Evolutionary conservation across 1,284 basidiomycete genomes (phyloP), one percentile per base, ranked within the genome.

Genomic region (Trichosporon asahii): DNA sequence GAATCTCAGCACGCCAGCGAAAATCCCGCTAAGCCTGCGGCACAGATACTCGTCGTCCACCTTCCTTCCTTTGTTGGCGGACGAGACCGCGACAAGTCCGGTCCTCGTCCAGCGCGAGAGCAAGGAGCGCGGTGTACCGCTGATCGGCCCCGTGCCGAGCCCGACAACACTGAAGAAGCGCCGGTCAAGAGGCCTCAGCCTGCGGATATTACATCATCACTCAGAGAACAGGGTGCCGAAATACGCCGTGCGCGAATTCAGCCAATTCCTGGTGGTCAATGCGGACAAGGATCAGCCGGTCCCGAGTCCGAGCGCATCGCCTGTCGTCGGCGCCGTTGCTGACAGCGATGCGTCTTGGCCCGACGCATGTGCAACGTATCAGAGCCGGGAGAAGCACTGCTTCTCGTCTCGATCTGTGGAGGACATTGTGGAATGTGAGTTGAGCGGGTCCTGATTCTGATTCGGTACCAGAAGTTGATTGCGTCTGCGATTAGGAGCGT

Each of bases 181-280:
- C 3, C 57, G 57, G 57, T 61, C 57, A 18, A 29, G 57, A 7
- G 57, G 57, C 2, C 27, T 61, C 15, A 61, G 57, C 29, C 29
- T 61, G 27, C 3, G 57, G 57, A 9, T 61, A 33, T 31, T 61
- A 31, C 27, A 61, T n/a, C 57, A 61, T 23, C 7, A 31, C 57
- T n/a, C 57, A 5, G 57, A 61, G 57, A 31, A 23, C 57, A 61
- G 57, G 57, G 57, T 61, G 57, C 57, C 57, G 15, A 61, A 61
- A 31, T 61, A 61, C 57, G 29, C 57, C 57, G 57, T 61, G 57
- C 27, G 57, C 27, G 57, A 61, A n/a, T 61, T 61, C 57, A 31
- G 57, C 57, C 57, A 61, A 15, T 61, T 33, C 29, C 57, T 61
- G 1, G 27, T n/a, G 27, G 14, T 27, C 57, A 5, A 8, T 33